Conservation (phyloP, 306 rosid genomes). For the Trifolium dubium region DNA sequence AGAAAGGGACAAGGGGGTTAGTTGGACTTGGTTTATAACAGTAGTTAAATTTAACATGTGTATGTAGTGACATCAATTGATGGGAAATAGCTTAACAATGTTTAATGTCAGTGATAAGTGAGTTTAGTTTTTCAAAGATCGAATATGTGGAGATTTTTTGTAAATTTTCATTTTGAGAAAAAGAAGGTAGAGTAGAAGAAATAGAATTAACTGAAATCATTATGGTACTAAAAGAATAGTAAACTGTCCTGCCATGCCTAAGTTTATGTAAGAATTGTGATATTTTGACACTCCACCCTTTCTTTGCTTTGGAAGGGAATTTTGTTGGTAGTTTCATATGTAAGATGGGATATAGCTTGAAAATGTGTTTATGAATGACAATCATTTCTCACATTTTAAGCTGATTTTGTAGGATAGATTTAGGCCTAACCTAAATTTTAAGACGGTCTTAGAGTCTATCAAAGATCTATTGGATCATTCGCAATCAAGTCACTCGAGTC, state of each 20-base stretch:
- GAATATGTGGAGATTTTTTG: not conserved
- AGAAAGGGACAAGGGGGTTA: not conserved
- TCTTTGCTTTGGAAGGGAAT: not conserved
- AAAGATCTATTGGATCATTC: too few species aligned
- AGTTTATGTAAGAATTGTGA: not conserved
- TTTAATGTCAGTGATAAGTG: not conserved
- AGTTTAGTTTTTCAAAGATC: not conserved
- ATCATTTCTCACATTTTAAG: too few species aligned
- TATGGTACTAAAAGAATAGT: not conserved
- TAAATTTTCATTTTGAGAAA: constrained; percentile 5
- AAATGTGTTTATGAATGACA: too few species aligned
- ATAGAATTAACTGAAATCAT: not conserved
- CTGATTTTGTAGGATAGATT: too few species aligned
- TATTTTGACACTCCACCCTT: not conserved
- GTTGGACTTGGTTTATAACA: not conserved
- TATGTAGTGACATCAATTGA: not conserved
- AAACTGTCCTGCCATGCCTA: not conserved
- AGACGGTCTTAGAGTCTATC: too few species aligned
- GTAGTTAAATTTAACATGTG: not conserved
- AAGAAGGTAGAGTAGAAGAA: not conserved
- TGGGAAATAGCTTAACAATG: not conserved
- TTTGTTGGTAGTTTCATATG: too few species aligned
- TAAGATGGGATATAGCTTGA: too few species aligned
- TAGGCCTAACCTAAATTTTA: too few species aligned
- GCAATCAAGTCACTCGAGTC: too few species aligned